Base-by-base conservation (phyloP, 139 green algal genomes). In the Closterium sp. region DNA sequence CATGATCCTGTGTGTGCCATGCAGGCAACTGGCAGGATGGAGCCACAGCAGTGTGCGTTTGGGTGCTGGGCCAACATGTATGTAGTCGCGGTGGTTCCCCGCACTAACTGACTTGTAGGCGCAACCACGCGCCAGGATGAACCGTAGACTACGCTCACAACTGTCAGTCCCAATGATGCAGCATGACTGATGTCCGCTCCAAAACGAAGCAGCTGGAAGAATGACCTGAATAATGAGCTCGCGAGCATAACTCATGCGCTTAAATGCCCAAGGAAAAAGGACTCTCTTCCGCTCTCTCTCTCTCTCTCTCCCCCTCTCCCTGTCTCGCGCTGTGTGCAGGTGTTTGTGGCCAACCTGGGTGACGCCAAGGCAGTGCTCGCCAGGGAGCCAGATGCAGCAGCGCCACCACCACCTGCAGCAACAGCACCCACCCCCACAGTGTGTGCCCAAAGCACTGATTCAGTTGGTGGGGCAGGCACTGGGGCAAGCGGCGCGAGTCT, bases 291-390 rank as follows among this genome's bases (percentile, higher is more conserved):
- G 21, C 43, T 28, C 43, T 69, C 12, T 28, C 3, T 2, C 10
- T 28, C 25, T 84, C 35, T 83, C n/a, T 1, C n/a, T 19, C 25
- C 2, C 25, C 30, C n/a, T 33, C 25, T 33, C 86, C 32, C 86
- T 12, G 16, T 23, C 19, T 19, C 9, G 12, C 43, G 21, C 23
- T 25, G 12, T 66, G 2, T 91, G 38, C 87, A 93, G 91, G 91
- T 93, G 85, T 89, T 96, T 8, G 96, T 97, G 23, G 96, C 95
- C 31, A 97, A 97, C 86, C 87, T 97, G 21, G 96, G 96, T 2
- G 96, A 97, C 81, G 95, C 94, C 16, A 92, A 93, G 10, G 93
- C 90, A 35, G 95, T 97, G 66, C 94, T 97, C 34, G 95, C 94
- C 3, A 86, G 95, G 6, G 43, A 69, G 43, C 1, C 43, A 69